Conservation (phyloP, 495 filamentous ascomycete genomes). For the Cercophora sp. region DNA sequence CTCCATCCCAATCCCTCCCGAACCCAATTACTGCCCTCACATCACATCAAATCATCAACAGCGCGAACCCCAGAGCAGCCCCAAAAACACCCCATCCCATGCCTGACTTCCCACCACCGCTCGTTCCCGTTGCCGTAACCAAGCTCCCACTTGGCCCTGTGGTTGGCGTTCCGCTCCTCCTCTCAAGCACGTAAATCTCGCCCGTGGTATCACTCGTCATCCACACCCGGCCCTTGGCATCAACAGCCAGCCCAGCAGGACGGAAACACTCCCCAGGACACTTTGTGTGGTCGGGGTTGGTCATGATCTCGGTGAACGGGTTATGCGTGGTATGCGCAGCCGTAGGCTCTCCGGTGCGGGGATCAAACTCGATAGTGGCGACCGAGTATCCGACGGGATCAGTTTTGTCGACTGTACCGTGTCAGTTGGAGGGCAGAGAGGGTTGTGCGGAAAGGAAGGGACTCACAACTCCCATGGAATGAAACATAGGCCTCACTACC, state of each 20-base stretch:
- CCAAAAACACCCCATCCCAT: no score
- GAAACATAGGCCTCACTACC: constrained; percentile 44
- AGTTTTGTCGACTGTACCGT: constrained; percentile 33
- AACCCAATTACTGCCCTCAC: no score
- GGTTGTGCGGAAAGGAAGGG: background rate
- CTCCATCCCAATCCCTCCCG: no score
- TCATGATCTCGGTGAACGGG: constrained; percentile 42
- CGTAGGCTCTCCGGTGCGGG: constrained; percentile 36
- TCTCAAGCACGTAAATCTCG: constrained; percentile 47
- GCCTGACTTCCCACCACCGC: no score
- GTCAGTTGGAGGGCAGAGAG: background rate
- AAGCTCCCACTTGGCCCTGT: constrained; percentile 17
- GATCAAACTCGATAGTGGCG: constrained; percentile 34
- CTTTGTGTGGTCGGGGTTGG: constrained; percentile 36
- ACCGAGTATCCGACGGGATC: constrained; percentile 50
- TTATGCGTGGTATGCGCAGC: constrained; percentile 30
- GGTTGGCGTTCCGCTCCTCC: constrained; percentile 10
- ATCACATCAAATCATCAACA: no score
- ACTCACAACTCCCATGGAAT: constrained; percentile 54
- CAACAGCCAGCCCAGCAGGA: constrained; percentile 48
- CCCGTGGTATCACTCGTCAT: constrained; percentile 48
- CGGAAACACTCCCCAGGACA: constrained; percentile 51
- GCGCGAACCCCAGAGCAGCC: no score
- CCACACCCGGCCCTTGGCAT: constrained; percentile 40
- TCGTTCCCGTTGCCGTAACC: constrained; percentile 15